Evolutionary conservation across 1,139 yeast species (phyloP).

Genomic region (Debaryomyces psychrophilus): DNA sequence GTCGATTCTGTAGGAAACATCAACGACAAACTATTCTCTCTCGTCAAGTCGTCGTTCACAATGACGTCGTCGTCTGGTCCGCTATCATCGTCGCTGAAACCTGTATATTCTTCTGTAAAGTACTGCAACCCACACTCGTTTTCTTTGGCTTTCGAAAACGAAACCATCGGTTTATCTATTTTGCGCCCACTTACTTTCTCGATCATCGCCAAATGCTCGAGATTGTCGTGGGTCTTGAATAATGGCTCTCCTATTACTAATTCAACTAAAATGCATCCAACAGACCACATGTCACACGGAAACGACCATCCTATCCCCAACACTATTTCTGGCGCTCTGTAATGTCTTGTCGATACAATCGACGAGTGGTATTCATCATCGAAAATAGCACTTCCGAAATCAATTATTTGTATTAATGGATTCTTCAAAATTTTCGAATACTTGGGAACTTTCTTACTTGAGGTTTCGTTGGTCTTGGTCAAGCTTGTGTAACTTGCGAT

Average conservation of each 20-base stretch:
- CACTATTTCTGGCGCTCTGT: conserved; percentile 96
- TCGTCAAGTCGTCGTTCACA: conserved; percentile 34
- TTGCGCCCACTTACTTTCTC: conserved; percentile 64
- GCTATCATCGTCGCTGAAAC: conserved; percentile 16
- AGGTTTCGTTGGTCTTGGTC: conserved; percentile 18
- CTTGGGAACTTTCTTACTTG: conserved; percentile 37
- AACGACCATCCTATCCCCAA: conserved; percentile 91
- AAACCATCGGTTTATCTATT: conserved; percentile 44
- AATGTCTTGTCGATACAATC: conserved; percentile 92
- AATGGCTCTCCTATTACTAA: conserved; percentile 93
- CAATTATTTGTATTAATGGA: conserved; percentile 87
- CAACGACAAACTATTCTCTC: conserved; percentile 30
- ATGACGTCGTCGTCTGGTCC: conserved; percentile 31
- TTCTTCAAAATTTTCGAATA: conserved; percentile 60
- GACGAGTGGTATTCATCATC: conserved; percentile 92
- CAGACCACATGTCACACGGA: conserved; percentile 95
- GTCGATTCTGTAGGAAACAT: conserved; percentile 41
- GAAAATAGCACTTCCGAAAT: conserved; percentile 94
- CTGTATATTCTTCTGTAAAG: conserved; percentile 35
- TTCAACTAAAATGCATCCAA: conserved; percentile 93
- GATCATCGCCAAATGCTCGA: conserved; percentile 95
- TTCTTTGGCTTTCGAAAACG: conserved; percentile 36
- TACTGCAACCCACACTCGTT: conserved; percentile 49
- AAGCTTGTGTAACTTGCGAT: conserved; percentile 35
- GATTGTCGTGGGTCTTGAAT: conserved; percentile 91